phyloP scores from a whole-genome alignment of 1,284 basidiomycete species.

The Puccinia sorghi region DNA sequence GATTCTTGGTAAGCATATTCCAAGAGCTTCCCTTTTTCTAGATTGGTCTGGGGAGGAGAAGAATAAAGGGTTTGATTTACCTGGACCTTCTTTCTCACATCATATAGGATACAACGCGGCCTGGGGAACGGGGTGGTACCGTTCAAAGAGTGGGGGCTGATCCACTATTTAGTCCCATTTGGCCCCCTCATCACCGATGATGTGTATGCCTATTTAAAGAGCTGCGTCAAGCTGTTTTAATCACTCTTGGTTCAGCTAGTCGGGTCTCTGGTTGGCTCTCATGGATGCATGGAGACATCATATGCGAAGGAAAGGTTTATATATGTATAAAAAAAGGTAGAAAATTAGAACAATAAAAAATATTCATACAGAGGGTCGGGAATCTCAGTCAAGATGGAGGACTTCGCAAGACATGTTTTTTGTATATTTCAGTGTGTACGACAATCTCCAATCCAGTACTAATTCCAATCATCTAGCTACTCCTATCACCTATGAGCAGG shows the following conservation, averaged over 20 bases:
- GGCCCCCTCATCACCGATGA: constrained; percentile 31
- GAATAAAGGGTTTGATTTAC: background rate
- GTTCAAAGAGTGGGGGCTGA: constrained; percentile 18
- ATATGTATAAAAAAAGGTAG: no score
- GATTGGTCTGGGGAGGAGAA: background rate
- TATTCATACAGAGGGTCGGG: no score
- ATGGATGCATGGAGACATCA: background rate
- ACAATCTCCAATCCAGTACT: no score
- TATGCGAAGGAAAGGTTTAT: no score
- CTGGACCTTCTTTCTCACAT: background rate
- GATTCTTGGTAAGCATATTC: constrained; percentile 19
- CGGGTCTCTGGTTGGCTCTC: background rate
- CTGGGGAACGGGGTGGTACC: constrained; percentile 22
- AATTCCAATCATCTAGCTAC: no score
- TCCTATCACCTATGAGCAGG: no score
- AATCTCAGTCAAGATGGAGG: no score
- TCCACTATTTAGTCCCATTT: constrained; percentile 21
- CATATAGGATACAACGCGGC: background rate
- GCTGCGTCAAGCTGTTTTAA: constrained; percentile 11
- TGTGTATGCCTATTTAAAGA: constrained; percentile 27
- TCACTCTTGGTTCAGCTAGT: background rate
- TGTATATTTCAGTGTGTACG: no score
- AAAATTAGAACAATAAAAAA: no score
- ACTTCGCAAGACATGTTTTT: no score
- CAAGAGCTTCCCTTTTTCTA: background rate